Conservation (phyloP, 768 basidiomycete species). For the Russula sp. region DNA sequence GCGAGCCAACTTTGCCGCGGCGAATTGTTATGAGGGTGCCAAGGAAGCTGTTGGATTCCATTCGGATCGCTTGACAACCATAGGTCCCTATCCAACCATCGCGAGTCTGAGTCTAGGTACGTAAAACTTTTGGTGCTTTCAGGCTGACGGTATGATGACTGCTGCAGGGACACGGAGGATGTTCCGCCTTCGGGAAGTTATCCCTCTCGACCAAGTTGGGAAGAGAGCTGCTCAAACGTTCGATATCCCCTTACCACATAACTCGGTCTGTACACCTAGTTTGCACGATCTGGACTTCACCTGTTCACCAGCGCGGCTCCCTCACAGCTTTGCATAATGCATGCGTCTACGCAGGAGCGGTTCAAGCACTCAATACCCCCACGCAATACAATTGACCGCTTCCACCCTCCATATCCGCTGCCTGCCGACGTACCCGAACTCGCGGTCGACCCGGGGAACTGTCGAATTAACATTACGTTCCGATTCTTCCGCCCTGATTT, state of each 20-base stretch:
- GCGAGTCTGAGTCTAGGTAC: constrained; percentile 75
- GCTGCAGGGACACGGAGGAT: constrained; percentile 49
- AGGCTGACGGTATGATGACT: neutral
- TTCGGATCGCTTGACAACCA: constrained; percentile 72
- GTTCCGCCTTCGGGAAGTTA: constrained; percentile 72
- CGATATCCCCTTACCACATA: constrained; percentile 70
- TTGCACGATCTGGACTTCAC: neutral
- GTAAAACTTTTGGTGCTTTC: constrained; percentile 14
- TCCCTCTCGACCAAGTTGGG: constrained; percentile 53
- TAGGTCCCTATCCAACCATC: constrained; percentile 81
- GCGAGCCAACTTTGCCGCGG: constrained; percentile 80
- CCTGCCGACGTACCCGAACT: constrained; percentile 7
- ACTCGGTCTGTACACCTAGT: constrained; percentile 47
- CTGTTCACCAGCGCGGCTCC: neutral
- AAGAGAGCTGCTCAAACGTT: constrained; percentile 61
- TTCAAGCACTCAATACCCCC: constrained; percentile 79
- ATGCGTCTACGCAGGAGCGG: constrained; percentile 72
- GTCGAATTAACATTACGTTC: constrained; percentile 72
- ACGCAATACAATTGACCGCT: constrained; percentile 63
- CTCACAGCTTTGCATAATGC: constrained; percentile 73
- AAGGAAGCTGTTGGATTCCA: constrained; percentile 79
- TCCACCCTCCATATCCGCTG: constrained; percentile 47
- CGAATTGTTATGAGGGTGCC: constrained; percentile 78
- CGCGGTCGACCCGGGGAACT: constrained; percentile 22
- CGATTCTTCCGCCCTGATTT: constrained; percentile 84